Conservation (phyloP, 202 grass and related monocot species). For the Setaria viridis region DNA sequence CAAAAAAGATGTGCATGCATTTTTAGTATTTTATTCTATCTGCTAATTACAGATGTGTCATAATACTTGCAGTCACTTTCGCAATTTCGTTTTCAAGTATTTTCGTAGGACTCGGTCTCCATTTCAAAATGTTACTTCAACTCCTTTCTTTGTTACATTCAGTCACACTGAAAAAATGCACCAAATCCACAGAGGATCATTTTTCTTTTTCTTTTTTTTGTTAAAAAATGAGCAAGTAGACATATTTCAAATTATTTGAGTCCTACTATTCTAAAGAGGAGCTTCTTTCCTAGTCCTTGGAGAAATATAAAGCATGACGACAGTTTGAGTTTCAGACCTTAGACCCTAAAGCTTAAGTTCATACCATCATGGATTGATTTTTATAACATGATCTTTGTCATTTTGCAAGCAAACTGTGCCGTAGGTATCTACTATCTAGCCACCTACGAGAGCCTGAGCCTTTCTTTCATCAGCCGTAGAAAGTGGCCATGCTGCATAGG, state of each 20-base stretch:
- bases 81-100: slow-evolving; percentile 8
- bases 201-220: background rate
- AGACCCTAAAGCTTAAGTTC: background rate
- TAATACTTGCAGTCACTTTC: slow-evolving; percentile 15
- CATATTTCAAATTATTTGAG: background rate
- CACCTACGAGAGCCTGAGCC: slow-evolving; percentile 23
- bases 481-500: slow-evolving; percentile 20
- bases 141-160: background rate
- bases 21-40: background rate
- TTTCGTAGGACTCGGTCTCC: background rate
- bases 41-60: background rate
- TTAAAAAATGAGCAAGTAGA: background rate
- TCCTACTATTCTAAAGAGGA: background rate
- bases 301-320: background rate
- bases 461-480: slow-evolving; percentile 24
- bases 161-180: background rate
- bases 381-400: background rate
- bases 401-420: background rate
- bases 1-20: background rate
- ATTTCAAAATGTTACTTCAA: background rate
- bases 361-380: background rate
- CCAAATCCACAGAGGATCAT: background rate
- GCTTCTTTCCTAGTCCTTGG: background rate
- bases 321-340: background rate
- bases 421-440: slow-evolving; percentile 40